Base-by-base conservation (phyloP, 164 flowering plant species). In the Kalanchoe fedtschenkoi region DNA sequence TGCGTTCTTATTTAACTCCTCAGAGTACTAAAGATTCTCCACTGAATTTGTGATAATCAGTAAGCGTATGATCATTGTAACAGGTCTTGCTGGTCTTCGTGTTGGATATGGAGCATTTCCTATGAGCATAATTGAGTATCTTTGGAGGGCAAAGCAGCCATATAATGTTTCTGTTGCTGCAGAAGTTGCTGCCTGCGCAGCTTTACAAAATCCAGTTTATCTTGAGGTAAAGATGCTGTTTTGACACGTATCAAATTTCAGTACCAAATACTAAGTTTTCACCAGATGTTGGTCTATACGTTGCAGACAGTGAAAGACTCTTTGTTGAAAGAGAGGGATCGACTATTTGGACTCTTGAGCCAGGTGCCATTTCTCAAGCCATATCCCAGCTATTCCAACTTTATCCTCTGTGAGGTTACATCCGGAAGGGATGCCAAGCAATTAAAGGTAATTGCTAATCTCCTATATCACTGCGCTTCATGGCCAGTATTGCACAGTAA, bases 71-170 rank as follows among this genome's bases (percentile, higher is more conserved):
- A 42, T 58, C 19, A 2, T 8, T 67, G 15, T n/a, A 70, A 68
- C 83, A 95, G 96, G 91, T 66, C 77, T 95, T 75, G 99, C 99
- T 62, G 99, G 97, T 47, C 83, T 95, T 11, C 88, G 99, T 33
- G 90, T 95, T 46, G 99, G 99, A 60, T 95, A 95, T 76, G 99
- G 97, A 73, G 93, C 96, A 68, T 95, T 95, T 75, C 96, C 97
- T 44, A 66, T 80, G 68, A 89, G 96, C 74, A 80, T 91, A 35
- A 86, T 91, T 44, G 89, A 91, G 69, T 95, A 82, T 68, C 81
- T 91, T 15, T 87, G 97, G 97, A 78, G 99, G 73, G 99, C 99
- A 57, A 95, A 95, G 71, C 99, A 95, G 74, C 99, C 99, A 8
- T 95, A 91, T 71, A 91, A 89, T 74, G 99, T 91, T 19, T 91